Percentiles rank a stretch among this genome's conserved stretches.
phyloP scores from a whole-genome alignment of 176 grass and related monocot genomes.

The Coix lacrymajobi region DNA sequence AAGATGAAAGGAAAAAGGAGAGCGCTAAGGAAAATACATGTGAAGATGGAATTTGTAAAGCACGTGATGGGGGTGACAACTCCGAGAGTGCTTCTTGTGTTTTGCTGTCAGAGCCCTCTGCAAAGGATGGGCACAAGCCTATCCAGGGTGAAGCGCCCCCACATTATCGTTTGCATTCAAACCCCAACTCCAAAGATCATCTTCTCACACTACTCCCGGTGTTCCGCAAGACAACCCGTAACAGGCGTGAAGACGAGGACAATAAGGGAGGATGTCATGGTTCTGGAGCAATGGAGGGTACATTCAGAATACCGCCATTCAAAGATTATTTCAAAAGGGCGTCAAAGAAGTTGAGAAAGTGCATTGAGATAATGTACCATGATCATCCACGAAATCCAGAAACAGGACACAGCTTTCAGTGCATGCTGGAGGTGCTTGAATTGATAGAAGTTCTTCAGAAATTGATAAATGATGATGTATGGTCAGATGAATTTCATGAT shows the following conservation, averaged over 20 bases:
- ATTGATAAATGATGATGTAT: conserved; percentile 27
- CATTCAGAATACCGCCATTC: neutral
- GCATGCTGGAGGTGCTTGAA: conserved; percentile 32
- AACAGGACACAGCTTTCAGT: conserved; percentile 20
- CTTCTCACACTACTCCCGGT: neutral
- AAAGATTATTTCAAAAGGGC: conserved; percentile 20
- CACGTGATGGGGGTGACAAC: neutral
- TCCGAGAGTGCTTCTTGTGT: neutral
- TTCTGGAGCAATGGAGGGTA: neutral
- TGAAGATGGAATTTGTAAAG: neutral
- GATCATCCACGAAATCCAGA: conserved; percentile 39
- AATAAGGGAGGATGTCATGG: neutral
- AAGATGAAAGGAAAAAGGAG: neutral
- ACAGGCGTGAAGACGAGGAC: neutral
- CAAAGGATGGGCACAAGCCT: neutral
- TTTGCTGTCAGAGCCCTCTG: neutral
- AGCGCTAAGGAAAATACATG: neutral
- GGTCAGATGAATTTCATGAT: conserved; percentile 16
- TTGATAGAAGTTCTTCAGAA: conserved; percentile 10
- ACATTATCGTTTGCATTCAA: neutral
- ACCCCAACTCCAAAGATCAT: neutral
- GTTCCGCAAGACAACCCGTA: neutral
- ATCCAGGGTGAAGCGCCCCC: neutral
- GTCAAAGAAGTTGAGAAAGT: neutral
- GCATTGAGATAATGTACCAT: conserved; percentile 1